phyloP scores from a whole-genome alignment of 2,329 filamentous ascomycete genomes.

The Botrytis fabae region DNA sequence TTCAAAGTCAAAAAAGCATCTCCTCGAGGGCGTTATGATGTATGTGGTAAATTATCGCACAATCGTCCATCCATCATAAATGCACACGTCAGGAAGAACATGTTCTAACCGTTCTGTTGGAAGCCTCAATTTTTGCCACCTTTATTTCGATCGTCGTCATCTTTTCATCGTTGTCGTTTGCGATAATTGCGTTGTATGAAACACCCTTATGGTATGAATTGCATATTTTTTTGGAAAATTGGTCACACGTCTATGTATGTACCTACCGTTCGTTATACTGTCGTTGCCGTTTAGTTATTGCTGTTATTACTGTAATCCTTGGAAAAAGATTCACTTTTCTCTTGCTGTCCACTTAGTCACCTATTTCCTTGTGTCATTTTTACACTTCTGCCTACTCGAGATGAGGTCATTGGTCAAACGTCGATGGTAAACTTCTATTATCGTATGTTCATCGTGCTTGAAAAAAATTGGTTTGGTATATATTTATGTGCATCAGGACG shows the following conservation, averaged over 20 bases:
- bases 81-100: neutral
- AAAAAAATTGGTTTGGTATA: accelerated
- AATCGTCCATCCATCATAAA: neutral
- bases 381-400: neutral
- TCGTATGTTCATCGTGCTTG: neutral
- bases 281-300: accelerated
- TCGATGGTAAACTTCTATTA: neutral
- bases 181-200: neutral
- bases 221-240: no score
- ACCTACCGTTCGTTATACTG: neutral
- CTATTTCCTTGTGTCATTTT: neutral
- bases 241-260: no score
- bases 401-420: neutral
- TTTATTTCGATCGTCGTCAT: neutral
- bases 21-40: neutral
- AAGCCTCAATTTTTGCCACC: accelerated
- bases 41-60: neutral
- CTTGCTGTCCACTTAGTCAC: neutral
- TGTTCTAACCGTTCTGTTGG: neutral
- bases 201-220: accelerated
- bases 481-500: neutral
- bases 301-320: neutral
- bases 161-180: neutral
- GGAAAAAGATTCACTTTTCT: neutral
- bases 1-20: neutral